Percentiles rank a stretch among this genome's conserved stretches.
phyloP scores from a whole-genome alignment of 140 eudicot species.

The Anethum foeniculum region DNA sequence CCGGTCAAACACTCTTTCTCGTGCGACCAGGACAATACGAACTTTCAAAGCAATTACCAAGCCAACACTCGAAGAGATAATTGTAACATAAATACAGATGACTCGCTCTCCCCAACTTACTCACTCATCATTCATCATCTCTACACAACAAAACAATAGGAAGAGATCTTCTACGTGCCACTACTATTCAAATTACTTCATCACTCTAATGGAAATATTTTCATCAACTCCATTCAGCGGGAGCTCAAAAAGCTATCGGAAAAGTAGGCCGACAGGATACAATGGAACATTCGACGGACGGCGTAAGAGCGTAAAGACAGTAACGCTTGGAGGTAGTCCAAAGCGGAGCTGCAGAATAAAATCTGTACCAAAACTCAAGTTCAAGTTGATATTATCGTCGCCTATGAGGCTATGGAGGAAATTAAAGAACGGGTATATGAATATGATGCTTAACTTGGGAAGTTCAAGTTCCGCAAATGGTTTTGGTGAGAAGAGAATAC shows the following conservation, averaged over 20 bases:
- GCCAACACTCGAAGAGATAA: background rate
- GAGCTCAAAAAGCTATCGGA: background rate
- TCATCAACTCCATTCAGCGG: background rate
- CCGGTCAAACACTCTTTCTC: background rate
- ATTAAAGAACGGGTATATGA: slow-evolving; percentile 38
- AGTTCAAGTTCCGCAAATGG: background rate
- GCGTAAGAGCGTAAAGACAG: slow-evolving; percentile 13
- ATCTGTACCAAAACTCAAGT: slow-evolving; percentile 23
- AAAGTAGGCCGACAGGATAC: slow-evolving; percentile 17
- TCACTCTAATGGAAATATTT: background rate
- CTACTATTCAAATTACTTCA: background rate
- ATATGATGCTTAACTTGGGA: slow-evolving; percentile 28
- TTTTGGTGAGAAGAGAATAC: slow-evolving; percentile 24
- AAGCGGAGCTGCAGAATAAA: slow-evolving; percentile 40
- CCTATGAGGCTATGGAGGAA: slow-evolving; percentile 38
- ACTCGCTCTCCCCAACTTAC: background rate
- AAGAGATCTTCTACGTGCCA: background rate
- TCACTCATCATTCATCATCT: background rate
- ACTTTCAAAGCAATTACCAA: background rate
- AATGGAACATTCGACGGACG: slow-evolving; percentile 2
- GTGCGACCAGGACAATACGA: background rate
- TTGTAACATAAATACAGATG: background rate
- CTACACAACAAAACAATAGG: background rate
- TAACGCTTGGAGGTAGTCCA: slow-evolving; percentile 9
- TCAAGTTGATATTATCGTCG: slow-evolving; percentile 18